Base-by-base conservation (phyloP, 2,329 filamentous ascomycete species). In the Elsinoe fawcettii region DNA sequence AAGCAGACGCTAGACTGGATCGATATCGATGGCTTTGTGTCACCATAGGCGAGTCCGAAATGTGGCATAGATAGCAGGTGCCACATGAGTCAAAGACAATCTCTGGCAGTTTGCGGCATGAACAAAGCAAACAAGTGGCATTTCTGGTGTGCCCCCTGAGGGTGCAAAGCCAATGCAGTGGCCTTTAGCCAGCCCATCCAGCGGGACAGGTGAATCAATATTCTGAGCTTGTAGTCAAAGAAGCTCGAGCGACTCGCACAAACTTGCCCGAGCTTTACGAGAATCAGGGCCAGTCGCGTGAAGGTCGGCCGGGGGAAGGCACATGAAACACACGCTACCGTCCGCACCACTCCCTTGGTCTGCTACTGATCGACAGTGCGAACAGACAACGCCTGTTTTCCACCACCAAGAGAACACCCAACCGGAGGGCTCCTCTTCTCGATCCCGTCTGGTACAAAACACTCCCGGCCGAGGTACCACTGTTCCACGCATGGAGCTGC, bases 261-360 rank as follows among this genome's bases (percentile, higher is more conserved):
- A 39, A 53, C 11, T 39, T 53, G 49, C 49, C 49, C 30, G 49
- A 34, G 49, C 49, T 53, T 53, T 53, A 53, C 49, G 49, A 53
- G 49, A 39, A 22, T 53, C 49, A 53, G 49, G 49, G 49, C 32
- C 34, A 39, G 49, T 53, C 49, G 30, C 49, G 32, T 53, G 49
- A 46, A 46, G 41, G 41, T 46, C 20, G 41, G 25, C 18, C 30
- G 16, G 49, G 30, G 49, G 49, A 39, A 37, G 32, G 49, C 49
- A 53, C 49, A 53, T 53, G 49, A 53, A 53, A 53, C 49, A 53
- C 49, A 53, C 49, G 49, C 49, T 53, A 53, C 49, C 49, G 32
- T 53, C 49, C 34, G 49, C 49, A 53, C 49, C 49, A 49, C 22
- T 32, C 34, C 6, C 34, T 14, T 22, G 7, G 39, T 44, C 27